These are phyloP conservation scores for Mycena sanguinolenta DNA, from an alignment of 768 basidiomycete species.

Conservation along the genomic window DNA sequence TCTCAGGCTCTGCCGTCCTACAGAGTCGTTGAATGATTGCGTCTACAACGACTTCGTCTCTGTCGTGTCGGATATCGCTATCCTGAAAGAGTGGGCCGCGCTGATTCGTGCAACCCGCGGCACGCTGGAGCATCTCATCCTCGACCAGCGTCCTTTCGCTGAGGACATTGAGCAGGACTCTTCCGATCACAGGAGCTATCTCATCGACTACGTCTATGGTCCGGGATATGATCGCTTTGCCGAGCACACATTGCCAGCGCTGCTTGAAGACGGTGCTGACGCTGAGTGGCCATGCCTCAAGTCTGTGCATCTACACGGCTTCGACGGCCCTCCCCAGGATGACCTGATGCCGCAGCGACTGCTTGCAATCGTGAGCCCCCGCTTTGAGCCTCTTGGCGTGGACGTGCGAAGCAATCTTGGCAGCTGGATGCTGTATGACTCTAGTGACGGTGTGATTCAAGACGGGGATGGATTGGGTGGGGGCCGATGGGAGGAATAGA, in stretches of 20 bases:
- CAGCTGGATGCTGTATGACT: background rate
- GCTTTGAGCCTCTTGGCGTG: background rate
- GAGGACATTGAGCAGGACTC: background rate
- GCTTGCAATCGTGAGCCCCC: background rate
- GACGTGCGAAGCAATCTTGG: background rate
- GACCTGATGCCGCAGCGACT: background rate
- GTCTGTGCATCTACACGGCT: background rate
- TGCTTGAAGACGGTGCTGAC: background rate
- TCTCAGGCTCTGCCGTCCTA: background rate
- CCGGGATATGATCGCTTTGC: no score
- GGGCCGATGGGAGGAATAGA: background rate
- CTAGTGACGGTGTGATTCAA: background rate
- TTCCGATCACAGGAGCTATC: background rate
- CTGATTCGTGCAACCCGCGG: background rate
- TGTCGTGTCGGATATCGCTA: background rate
- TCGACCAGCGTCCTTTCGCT: background rate
- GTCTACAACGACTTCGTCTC: background rate
- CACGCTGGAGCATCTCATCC: conserved; percentile 1
- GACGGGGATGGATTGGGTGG: background rate
- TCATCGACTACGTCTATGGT: background rate
- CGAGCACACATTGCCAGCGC: background rate
- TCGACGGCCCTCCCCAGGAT: background rate
- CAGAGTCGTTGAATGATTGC: background rate
- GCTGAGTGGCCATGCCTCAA: background rate
- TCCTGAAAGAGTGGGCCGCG: background rate